Conservation (phyloP, 2,329 filamentous ascomycete genomes). For the Lasiodiplodia sp. region DNA sequence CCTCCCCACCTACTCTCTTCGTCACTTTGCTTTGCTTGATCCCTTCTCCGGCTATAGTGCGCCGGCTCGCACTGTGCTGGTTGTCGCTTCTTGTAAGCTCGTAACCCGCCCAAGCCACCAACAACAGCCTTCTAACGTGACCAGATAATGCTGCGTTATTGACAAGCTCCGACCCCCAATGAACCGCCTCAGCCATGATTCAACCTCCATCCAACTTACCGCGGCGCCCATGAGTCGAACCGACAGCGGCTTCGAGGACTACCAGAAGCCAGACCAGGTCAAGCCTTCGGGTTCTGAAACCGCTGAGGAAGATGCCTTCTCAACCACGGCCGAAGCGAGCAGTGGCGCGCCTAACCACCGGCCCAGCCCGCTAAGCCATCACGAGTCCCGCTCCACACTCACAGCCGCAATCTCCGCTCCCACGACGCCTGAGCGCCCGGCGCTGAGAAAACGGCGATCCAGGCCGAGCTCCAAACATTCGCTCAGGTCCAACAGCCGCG, state of each 20-base stretch:
- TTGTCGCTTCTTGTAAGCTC: conserved; percentile 4
- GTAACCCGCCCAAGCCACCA: no score
- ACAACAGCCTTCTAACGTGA: not conserved
- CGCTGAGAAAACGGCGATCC: conserved; percentile 18
- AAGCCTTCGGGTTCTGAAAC: conserved; percentile 19
- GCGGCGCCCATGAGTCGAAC: conserved; percentile 28
- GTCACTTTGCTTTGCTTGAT: conserved; percentile 6
- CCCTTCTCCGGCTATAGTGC: conserved; percentile 19
- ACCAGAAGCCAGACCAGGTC: conserved; percentile 4
- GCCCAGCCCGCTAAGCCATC: conserved; percentile 10
- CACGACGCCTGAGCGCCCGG: conserved; percentile 6
- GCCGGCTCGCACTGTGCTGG: conserved; percentile 28
- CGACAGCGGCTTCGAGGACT: conserved; percentile 30
- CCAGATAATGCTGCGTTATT: conserved; percentile 15
- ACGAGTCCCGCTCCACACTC: not conserved
- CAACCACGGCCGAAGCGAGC: not conserved
- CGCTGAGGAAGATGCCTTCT: conserved; percentile 4
- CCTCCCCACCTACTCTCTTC: conserved; percentile 13
- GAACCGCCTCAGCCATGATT: conserved; percentile 11
- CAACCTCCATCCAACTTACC: not conserved
- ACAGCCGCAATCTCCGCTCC: conserved; percentile 2
- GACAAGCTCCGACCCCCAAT: conserved; percentile 24
- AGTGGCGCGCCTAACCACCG: conserved; percentile 7
- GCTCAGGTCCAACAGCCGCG: conserved; percentile 8
- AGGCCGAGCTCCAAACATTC: conserved; percentile 28